A percentile compares a stretch with the other conserved stretches of the same genome.
Evolutionary conservation across 371 early-diverging fungal species (phyloP).

Genomic region (Sporodiniella umbellata): DNA sequence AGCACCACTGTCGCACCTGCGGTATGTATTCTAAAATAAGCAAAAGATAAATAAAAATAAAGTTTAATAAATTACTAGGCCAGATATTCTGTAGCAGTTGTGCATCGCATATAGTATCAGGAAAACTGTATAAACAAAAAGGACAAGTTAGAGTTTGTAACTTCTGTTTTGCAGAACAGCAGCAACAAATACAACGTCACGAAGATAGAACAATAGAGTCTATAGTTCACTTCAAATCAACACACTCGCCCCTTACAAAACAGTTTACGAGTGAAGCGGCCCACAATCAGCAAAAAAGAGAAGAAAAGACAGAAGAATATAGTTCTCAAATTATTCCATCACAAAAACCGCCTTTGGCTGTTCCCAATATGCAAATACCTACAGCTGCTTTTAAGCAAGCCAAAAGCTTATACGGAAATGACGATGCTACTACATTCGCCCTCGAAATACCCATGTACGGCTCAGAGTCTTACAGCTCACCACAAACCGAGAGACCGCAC

Average conservation of each 20-base stretch:
- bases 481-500: slow-evolving; percentile 7
- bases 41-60: slow-evolving; percentile 1
- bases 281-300: not conserved
- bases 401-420: slow-evolving; percentile 32
- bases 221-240: not conserved
- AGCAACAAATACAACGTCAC: slow-evolving; percentile 31
- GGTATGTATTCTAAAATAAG: slow-evolving; percentile 39
- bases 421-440: slow-evolving; percentile 38
- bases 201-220: not conserved
- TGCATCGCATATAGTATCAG: slow-evolving; percentile 73
- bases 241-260: slow-evolving; percentile 2
- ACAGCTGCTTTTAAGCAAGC: slow-evolving; percentile 38
- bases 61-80: slow-evolving; percentile 30
- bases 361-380: slow-evolving; percentile 47
- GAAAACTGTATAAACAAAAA: slow-evolving; percentile 65
- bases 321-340: slow-evolving; percentile 37
- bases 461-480: slow-evolving; percentile 14
- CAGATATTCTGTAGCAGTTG: slow-evolving; percentile 83
- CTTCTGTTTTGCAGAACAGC: slow-evolving; percentile 63
- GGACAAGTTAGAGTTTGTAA: slow-evolving; percentile 79
- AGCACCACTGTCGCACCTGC: slow-evolving; percentile 88
- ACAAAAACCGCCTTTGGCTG: slow-evolving; percentile 37
- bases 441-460: slow-evolving; percentile 31
- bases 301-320: not conserved
- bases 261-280: not conserved